Percentiles rank a stretch among this genome's conserved stretches.
These are phyloP conservation scores for Calonectria pauciramosa DNA, from an alignment of 2,329 filamentous ascomycete species.

Conservation along the genomic window DNA sequence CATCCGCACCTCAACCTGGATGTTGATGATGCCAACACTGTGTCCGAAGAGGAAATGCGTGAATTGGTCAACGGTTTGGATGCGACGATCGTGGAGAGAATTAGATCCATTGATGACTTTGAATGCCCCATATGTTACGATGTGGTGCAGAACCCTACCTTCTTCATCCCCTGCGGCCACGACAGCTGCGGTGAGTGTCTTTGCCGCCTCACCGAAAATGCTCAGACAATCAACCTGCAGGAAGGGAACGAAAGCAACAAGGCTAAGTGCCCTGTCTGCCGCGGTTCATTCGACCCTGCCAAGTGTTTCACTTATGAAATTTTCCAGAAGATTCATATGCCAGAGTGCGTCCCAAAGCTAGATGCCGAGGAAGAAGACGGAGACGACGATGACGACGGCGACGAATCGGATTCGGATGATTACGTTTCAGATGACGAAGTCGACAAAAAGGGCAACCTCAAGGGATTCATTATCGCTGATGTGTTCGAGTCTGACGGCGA, in stretches of 20 bases:
- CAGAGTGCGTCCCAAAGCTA: conserved; percentile 61
- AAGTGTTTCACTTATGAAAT: conserved; percentile 80
- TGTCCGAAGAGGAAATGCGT: conserved; percentile 64
- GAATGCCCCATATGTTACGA: conserved; percentile 90
- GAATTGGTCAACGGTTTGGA: conserved; percentile 73
- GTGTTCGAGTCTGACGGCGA: conserved; percentile 49
- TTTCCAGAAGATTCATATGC: conserved; percentile 81
- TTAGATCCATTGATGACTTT: conserved; percentile 72
- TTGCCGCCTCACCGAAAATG: conserved; percentile 73
- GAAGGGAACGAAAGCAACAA: conserved; percentile 70
- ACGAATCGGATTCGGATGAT: conserved; percentile 46
- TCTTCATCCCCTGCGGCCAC: conserved; percentile 88
- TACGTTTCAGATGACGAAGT: conserved; percentile 50
- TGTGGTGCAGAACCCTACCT: conserved; percentile 78
- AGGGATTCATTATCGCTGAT: conserved; percentile 67
- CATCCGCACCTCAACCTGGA: conserved; percentile 49
- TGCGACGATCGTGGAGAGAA: conserved; percentile 73
- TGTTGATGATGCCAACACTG: conserved; percentile 54
- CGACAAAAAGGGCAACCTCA: conserved; percentile 58
- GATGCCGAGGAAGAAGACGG: conserved; percentile 51
- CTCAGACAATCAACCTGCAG: conserved; percentile 66
- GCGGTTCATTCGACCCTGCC: conserved; percentile 74
- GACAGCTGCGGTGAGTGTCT: conserved; percentile 84
- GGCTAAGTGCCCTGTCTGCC: conserved; percentile 82
- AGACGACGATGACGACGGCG: conserved; percentile 51